Evolutionary conservation across 768 basidiomycete genomes (phyloP), one percentile per base, ranked within the genome.

Genomic region (Neoboletus subvelutipes): DNA sequence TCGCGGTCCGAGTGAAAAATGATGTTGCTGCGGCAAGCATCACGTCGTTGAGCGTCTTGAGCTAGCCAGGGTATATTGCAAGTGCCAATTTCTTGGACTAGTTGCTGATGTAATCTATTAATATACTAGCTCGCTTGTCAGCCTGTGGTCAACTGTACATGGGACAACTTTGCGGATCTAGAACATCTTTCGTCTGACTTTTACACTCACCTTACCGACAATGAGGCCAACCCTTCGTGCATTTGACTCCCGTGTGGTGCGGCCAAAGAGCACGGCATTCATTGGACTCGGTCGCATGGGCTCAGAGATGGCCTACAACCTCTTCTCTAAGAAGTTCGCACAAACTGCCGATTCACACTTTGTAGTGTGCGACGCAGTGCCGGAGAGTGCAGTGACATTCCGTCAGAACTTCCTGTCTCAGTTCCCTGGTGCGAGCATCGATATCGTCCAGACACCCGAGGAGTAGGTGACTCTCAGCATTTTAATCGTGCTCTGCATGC

Each of bases 271-370:
- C 68, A 83, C 85, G 34, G 85, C 83, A 52, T 94, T 95, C 75
- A 87, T 95, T 51, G 92, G 93, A 10, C 82, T 95, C 13, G 92
- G 92, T 40, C 81, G 86, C 43, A 94, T 95, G 92, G 92, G 92
- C 41, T 84, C 83, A 43, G 87, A 92, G 71, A 94, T 94, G 93
- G 82, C 85, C 15, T 80, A 78, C 71, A 94, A 94, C 71, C 80
- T 94, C 49, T 91, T 93, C 76, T 85, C 86, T 0, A 91, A 90
- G 70, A 80, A 81, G 60, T 75, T 83, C 56, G 76, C 79, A n/a
- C 74, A 81, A 42, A 71, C 75, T 39, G 59, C 71, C n/a, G 80
- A 85, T 15, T 68, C 81, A 43, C 80, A 72, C 26, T 91, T 94
- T 65, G 80, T 90, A 20, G 83, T 95, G 33, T 94, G 89, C 72